Evolutionary conservation across 148 eudicot genomes (phyloP).

Genomic region (Oxyria digyna): DNA sequence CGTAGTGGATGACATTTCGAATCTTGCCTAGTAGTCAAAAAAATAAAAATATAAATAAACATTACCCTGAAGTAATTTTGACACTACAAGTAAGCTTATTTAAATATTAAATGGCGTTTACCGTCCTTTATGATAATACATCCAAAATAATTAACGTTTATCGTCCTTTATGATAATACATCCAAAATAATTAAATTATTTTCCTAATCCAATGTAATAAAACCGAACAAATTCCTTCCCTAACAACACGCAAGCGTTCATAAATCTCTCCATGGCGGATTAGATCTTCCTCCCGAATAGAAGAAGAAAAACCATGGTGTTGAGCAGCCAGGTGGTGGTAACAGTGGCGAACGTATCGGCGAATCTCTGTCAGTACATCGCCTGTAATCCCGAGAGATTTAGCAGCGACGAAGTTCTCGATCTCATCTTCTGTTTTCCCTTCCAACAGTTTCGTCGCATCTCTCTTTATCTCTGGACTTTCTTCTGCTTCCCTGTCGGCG

Average conservation of each 20-base stretch:
- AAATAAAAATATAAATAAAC: too few species aligned
- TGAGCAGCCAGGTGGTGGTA: slow-evolving; percentile 54
- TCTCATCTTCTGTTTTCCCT: slow-evolving; percentile 77
- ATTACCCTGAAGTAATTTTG: too few species aligned
- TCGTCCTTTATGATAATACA: background rate
- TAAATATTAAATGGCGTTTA: background rate
- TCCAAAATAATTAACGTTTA: background rate
- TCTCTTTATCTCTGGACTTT: slow-evolving; percentile 51
- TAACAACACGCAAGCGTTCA: background rate
- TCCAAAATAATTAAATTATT: background rate
- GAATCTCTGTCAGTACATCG: slow-evolving; percentile 62
- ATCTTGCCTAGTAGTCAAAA: too few species aligned
- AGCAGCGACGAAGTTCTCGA: slow-evolving; percentile 53
- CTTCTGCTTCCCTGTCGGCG: slow-evolving; percentile 45
- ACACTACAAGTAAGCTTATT: too few species aligned
- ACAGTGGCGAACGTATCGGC: slow-evolving; percentile 66
- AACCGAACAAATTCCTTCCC: background rate
- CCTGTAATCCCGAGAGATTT: slow-evolving; percentile 67
- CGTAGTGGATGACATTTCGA: too few species aligned
- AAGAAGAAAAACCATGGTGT: slow-evolving; percentile 35
- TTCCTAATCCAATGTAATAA: background rate
- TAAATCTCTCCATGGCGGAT: slow-evolving; percentile 6
- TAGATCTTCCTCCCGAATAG: background rate
- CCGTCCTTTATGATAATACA: background rate
- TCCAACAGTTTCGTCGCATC: slow-evolving; percentile 60